Evolutionary conservation across 1,284 basidiomycete species (phyloP).

Genomic region (Veloboletus limbatus): DNA sequence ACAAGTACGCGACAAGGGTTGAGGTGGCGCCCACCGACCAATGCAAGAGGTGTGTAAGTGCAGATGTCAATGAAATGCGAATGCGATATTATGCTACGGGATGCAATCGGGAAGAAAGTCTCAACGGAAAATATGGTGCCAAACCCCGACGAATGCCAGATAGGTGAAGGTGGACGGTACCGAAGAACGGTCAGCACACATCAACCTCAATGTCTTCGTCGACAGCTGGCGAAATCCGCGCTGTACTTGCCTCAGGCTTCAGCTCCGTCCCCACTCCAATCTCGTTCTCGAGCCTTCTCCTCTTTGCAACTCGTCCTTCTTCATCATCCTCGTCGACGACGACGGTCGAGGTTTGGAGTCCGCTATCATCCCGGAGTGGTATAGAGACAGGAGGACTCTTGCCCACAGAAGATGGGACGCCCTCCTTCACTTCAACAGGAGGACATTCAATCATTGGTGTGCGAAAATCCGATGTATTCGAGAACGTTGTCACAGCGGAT

Average conservation of each 20-base stretch:
- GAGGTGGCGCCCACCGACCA: conserved; percentile 3
- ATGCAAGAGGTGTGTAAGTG: conserved; percentile 25
- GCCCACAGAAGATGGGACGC: conserved; percentile 13
- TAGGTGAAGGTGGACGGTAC: neutral
- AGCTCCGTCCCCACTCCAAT: neutral
- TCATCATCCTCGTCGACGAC: conserved; percentile 58
- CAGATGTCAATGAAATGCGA: conserved; percentile 17
- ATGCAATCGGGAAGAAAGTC: conserved; percentile 4
- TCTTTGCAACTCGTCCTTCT: conserved; percentile 53
- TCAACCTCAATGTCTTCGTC: conserved; percentile 34
- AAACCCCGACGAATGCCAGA: neutral
- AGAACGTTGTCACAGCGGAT: neutral
- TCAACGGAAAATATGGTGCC: conserved; percentile 5
- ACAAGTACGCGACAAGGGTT: conserved; percentile 9
- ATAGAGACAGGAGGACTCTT: conserved; percentile 23
- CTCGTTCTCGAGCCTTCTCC: conserved; percentile 37
- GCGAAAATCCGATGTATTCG: conserved; percentile 15
- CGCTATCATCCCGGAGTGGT: conserved; percentile 27
- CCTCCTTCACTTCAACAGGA: conserved; percentile 18
- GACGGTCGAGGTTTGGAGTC: conserved; percentile 43
- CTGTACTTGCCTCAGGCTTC: conserved; percentile 1
- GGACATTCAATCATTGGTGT: conserved; percentile 1
- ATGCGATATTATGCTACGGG: conserved; percentile 18
- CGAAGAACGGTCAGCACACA: conserved; percentile 19
- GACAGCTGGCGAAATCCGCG: conserved; percentile 9